Evolutionary conservation across 768 basidiomycete genomes (phyloP).

Genomic region (Fomitopsis pulvina): DNA sequence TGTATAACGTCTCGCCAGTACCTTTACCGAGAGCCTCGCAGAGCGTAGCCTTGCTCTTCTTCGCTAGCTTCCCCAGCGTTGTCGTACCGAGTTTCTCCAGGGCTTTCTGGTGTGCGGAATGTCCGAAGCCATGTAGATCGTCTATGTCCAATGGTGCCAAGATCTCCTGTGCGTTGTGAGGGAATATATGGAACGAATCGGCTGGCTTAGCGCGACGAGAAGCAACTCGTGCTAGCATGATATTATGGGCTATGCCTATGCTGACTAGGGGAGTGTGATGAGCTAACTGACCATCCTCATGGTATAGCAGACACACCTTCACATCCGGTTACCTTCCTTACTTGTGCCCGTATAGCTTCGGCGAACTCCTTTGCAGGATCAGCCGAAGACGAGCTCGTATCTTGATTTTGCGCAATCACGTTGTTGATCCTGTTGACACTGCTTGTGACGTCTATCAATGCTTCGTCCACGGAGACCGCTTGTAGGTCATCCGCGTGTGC

Average conservation of each 20-base stretch:
- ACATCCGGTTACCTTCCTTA: constrained; percentile 75
- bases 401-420: constrained; percentile 24
- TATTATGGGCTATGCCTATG: constrained; percentile 88
- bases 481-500: constrained; percentile 84
- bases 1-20: constrained; percentile 81
- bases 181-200: constrained; percentile 68
- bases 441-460: constrained; percentile 80
- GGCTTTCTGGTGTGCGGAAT: constrained; percentile 69
- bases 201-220: constrained; percentile 90
- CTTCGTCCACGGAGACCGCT: constrained; percentile 96
- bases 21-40: constrained; percentile 71
- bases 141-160: constrained; percentile 68
- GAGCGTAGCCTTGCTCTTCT: constrained; percentile 57
- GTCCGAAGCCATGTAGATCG: constrained; percentile 85
- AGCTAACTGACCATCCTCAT: not conserved
- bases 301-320: constrained; percentile 47
- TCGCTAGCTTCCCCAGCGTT: constrained; percentile 59
- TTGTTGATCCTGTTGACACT: constrained; percentile 36
- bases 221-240: constrained; percentile 88
- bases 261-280: constrained; percentile 48
- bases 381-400: constrained; percentile 7
- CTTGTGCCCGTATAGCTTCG: constrained; percentile 70
- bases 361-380: constrained; percentile 78
- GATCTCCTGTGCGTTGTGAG: constrained; percentile 43
- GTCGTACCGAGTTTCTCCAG: constrained; percentile 70